Evolutionary conservation across 257 asterid genomes (phyloP), one percentile per base, ranked within the genome.

Genomic region (Capsicum baccatum): DNA sequence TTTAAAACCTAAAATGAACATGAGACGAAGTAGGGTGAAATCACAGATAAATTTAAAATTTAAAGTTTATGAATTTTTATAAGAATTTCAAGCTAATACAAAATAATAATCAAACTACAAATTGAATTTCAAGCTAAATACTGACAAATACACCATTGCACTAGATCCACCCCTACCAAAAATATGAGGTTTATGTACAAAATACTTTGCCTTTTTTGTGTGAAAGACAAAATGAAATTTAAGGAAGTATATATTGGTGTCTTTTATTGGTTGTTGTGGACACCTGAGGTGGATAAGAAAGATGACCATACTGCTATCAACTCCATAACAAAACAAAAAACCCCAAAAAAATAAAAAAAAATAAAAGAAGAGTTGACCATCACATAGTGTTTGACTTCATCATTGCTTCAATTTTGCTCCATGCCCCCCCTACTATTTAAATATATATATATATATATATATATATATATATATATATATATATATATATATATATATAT

Each of bases 341-440:
- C 42, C 10, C 0, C 26, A 26, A 21, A 21, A 9, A 11, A 2
- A 54, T 11, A 10, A 7, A 4, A 44, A 58, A 80, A 37, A 16
- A 47, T 39, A 73, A 58, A 12, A 47, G 11, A 82, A 76, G 80
- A 47, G 80, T 84, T 86, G 87, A 83, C 87, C 85, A 76, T 10
- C 7, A 48, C 4, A 19, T 81, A 19, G 54, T 79, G 86, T 83
- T 86, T 83, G 86, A 86, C 84, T 79, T 56, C 64, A 71, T 81
- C 57, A 80, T 84, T 66, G 37, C 57, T 19, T 37, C 59, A 39
- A 54, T 83, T 66, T 82, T 83, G 81, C 54, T 78, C 55, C 57
- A 64, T 74, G 35, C 19, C 39, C 83, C 83, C 33, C 2, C 33
- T 26, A 26, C 33, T 26, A 1, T 26, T 26, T 26, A 26, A 26